These are phyloP conservation scores for Cicer arietinum DNA, from an alignment of 306 rosid genomes.

Conservation along the genomic window DNA sequence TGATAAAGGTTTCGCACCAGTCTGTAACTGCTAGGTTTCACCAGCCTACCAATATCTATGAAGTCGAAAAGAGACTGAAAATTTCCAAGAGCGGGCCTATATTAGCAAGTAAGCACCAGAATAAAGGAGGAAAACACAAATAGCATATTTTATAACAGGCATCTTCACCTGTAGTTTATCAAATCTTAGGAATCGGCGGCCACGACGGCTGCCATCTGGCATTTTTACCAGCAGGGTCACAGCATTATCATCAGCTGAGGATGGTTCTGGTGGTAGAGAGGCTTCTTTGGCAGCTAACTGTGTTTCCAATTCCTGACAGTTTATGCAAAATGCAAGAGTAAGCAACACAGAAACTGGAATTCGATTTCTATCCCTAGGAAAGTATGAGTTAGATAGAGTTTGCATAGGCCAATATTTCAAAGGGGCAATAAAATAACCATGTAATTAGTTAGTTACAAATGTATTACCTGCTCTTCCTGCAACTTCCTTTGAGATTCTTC, in stretches of 20 bases:
- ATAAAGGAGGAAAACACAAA: not conserved
- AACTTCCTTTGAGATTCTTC: conserved; percentile 79
- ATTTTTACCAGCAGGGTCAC: conserved; percentile 81
- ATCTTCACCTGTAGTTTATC: conserved; percentile 72
- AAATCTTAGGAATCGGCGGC: conserved; percentile 88
- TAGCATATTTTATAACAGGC: not conserved
- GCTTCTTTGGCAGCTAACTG: conserved; percentile 78
- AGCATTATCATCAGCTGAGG: conserved; percentile 71
- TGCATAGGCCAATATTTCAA: conserved; percentile 5
- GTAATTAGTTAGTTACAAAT: conserved; percentile 24
- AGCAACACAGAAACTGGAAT: conserved; percentile 33
- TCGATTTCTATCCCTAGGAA: not conserved
- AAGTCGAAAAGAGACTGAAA: conserved; percentile 86
- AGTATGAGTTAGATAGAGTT: conserved; percentile 10
- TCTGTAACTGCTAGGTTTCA: conserved; percentile 86
- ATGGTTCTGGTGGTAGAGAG: conserved; percentile 82
- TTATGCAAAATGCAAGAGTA: conserved; percentile 40
- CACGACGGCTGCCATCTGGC: conserved; percentile 96
- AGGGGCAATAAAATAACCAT: conserved; percentile 1
- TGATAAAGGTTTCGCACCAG: conserved; percentile 64
- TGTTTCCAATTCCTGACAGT: conserved; percentile 82
- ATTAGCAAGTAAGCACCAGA: conserved; percentile 39
- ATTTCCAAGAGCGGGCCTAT: conserved; percentile 17
- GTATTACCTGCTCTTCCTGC: conserved; percentile 79
- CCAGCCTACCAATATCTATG: conserved; percentile 78